Evolutionary conservation across 169 alveolate genomes (phyloP).

Genomic region (Eimeria tenella): DNA sequence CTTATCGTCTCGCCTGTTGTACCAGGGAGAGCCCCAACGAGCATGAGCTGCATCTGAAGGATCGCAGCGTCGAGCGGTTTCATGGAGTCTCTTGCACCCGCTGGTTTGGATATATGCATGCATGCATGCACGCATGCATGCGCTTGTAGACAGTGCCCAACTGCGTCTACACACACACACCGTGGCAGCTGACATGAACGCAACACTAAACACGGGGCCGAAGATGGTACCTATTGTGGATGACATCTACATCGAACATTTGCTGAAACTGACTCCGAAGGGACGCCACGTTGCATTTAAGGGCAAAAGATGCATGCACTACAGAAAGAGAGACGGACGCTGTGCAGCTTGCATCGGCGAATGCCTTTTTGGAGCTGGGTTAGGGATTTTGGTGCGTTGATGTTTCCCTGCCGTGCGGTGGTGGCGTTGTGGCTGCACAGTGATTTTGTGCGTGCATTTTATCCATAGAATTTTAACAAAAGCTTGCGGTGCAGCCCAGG

Average conservation of each 20-base stretch:
- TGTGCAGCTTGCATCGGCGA: constrained; percentile 23
- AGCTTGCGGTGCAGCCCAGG: too few species aligned
- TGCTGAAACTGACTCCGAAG: too few species aligned
- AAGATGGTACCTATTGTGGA: background rate
- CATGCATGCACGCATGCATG: background rate
- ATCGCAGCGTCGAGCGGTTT: background rate
- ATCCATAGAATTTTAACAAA: too few species aligned
- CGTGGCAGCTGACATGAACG: background rate
- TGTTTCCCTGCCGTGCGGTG: background rate
- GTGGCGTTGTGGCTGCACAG: too few species aligned
- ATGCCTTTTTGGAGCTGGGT: background rate
- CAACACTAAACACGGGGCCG: background rate
- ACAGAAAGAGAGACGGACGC: background rate
- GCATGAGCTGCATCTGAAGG: background rate
- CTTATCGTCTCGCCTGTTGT: constrained; percentile 20
- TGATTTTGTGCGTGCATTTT: background rate
- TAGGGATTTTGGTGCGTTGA: background rate
- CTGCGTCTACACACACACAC: background rate
- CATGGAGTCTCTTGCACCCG: background rate
- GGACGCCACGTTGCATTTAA: too few species aligned
- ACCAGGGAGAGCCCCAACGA: background rate
- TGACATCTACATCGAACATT: too few species aligned
- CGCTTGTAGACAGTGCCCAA: background rate
- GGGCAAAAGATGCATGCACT: background rate
- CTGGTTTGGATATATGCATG: background rate